A percentile compares a stretch with the other conserved stretches of the same genome.
Conservation (phyloP, 306 rosid genomes). For the Carpinus fangiana region DNA sequence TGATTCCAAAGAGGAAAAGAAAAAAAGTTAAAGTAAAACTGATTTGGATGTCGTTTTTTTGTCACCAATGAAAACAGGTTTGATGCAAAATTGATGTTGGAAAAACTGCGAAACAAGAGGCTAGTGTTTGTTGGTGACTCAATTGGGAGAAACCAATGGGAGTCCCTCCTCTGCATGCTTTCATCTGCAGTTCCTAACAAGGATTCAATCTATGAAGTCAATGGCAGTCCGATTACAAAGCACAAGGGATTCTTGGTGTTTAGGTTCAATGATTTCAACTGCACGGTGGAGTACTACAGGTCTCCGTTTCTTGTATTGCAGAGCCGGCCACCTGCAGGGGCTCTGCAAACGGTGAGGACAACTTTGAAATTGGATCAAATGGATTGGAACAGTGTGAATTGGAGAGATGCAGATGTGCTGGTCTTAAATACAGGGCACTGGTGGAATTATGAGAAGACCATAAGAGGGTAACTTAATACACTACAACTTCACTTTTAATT, state of each 20-base stretch:
- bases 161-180: conserved; percentile 83
- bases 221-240: conserved; percentile 89
- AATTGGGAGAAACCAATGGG: conserved; percentile 94
- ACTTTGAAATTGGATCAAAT: conserved; percentile 73
- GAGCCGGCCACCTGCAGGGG: conserved; percentile 62
- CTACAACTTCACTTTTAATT: background rate
- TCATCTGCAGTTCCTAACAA: conserved; percentile 62
- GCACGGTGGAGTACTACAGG: conserved; percentile 81
- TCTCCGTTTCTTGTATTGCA: conserved; percentile 83
- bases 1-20: background rate
- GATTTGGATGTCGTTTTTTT: background rate
- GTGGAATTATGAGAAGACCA: conserved; percentile 87
- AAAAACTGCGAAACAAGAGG: conserved; percentile 61
- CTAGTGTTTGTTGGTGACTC: conserved; percentile 86
- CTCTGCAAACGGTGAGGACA: conserved; percentile 40
- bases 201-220: conserved; percentile 81
- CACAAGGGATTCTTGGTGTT: conserved; percentile 86
- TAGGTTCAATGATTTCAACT: conserved; percentile 70
- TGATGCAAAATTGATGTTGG: conserved; percentile 72
- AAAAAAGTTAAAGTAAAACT: background rate
- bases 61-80: conserved; percentile 45
- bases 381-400: conserved; percentile 78
- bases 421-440: conserved; percentile 88
- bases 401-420: conserved; percentile 79
- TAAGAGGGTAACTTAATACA: conserved; percentile 62